These are phyloP conservation scores for Colletotrichum lini DNA, from an alignment of 2,329 filamentous ascomycete species.

Conservation along the genomic window DNA sequence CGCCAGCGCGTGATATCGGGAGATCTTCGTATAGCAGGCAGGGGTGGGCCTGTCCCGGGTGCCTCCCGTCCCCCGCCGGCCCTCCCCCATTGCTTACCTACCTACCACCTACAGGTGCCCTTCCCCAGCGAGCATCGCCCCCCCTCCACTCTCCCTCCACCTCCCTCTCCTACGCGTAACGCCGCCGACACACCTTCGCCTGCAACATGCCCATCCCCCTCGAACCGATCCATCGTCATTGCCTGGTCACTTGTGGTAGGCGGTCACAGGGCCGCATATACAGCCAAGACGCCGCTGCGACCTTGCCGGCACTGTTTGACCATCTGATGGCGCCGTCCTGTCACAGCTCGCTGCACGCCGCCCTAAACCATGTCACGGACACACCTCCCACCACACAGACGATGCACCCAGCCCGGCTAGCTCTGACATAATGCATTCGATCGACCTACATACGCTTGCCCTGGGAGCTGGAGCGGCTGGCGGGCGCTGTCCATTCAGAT, in stretches of 20 bases:
- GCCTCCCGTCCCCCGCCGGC: conserved; percentile 23
- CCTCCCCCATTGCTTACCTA: neutral
- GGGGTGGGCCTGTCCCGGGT: conserved; percentile 11
- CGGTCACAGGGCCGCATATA: conserved; percentile 31
- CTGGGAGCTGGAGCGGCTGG: conserved; percentile 45
- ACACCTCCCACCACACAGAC: conserved; percentile 18
- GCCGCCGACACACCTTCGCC: conserved; percentile 36
- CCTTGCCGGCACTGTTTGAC: conserved; percentile 9
- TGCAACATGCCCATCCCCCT: conserved; percentile 20
- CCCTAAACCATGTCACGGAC: conserved; percentile 40
- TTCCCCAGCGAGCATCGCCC: neutral
- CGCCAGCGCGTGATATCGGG: conserved; percentile 6
- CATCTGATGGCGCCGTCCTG: conserved; percentile 32
- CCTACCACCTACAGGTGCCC: neutral
- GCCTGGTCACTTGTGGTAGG: conserved; percentile 17
- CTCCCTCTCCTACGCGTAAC: conserved; percentile 2
- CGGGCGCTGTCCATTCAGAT: conserved; percentile 38
- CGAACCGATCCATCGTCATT: conserved; percentile 28
- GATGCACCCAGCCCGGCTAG: conserved; percentile 26
- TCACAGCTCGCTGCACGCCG: conserved; percentile 28
- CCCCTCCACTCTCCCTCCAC: conserved; percentile 2
- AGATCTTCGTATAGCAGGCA: neutral
- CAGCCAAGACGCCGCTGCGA: conserved; percentile 27
- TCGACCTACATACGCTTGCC: conserved; percentile 25
- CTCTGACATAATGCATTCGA: conserved; percentile 38